Percentiles rank a stretch among this genome's conserved stretches.
phyloP scores from a whole-genome alignment of 352 stramenopile species.

The Globisporangium cylindrosporum region DNA sequence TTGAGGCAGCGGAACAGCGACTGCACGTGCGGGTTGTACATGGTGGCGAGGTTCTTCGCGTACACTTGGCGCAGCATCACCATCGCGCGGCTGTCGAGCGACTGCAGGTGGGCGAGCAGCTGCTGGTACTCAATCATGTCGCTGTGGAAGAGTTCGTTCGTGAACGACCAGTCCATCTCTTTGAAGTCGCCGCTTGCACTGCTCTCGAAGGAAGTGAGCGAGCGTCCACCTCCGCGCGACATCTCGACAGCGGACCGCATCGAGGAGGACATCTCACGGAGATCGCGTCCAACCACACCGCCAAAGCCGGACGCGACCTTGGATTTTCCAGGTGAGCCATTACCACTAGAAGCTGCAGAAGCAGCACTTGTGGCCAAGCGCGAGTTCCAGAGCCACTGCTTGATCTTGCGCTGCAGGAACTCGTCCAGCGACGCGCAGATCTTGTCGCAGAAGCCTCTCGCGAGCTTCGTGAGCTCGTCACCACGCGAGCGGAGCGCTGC shows the following conservation, averaged over 20 bases:
- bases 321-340: constrained; percentile 13
- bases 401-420: constrained; percentile 49
- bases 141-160: constrained; percentile 54
- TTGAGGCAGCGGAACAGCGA: constrained; percentile 56
- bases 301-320: not conserved
- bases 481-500: constrained; percentile 45
- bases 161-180: constrained; percentile 69
- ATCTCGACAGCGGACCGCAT: constrained; percentile 20
- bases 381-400: constrained; percentile 34
- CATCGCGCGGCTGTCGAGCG: constrained; percentile 38
- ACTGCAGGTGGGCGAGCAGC: constrained; percentile 37
- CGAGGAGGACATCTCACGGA: constrained; percentile 29
- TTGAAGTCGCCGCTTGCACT: constrained; percentile 21
- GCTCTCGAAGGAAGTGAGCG: constrained; percentile 36
- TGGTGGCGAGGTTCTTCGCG: constrained; percentile 39
- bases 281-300: constrained; percentile 18
- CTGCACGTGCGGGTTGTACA: constrained; percentile 57
- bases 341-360: not conserved
- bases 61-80: constrained; percentile 43
- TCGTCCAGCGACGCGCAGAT: constrained; percentile 46
- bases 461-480: constrained; percentile 51
- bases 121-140: constrained; percentile 43
- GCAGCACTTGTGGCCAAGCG: constrained; percentile 12
- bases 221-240: constrained; percentile 29
- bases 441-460: constrained; percentile 49